phyloP scores from a whole-genome alignment of 345 rosid species.

The Toxicodendron radicans region DNA sequence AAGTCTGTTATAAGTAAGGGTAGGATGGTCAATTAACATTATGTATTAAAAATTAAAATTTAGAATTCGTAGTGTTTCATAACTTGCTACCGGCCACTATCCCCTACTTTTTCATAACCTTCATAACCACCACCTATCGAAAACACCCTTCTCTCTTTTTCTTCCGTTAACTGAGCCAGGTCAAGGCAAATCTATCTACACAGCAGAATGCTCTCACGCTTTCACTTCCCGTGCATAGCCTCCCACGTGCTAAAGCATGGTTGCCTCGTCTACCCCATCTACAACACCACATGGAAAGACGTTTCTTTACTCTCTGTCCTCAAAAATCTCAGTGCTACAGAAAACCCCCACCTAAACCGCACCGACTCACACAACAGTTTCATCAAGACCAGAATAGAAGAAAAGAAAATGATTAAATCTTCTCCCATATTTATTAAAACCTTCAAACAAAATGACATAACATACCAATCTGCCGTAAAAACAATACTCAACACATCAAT shows the following conservation, averaged over 20 bases:
- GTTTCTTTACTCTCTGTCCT: conserved; percentile 56
- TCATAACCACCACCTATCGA: no score
- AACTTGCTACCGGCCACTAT: no score
- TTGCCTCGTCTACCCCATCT: conserved; percentile 71
- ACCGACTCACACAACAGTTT: conserved; percentile 7
- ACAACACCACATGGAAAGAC: conserved; percentile 70
- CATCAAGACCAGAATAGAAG: conserved; percentile 30
- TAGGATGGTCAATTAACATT: no score
- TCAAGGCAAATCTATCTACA: conserved; percentile 78
- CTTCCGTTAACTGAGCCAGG: no score
- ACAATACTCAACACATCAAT: no score
- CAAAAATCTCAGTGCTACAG: conserved; percentile 13
- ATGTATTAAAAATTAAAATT: no score
- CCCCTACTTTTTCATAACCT: no score
- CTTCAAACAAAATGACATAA: background rate
- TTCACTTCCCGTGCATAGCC: conserved; percentile 82
- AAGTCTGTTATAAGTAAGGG: no score
- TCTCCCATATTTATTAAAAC: conserved; percentile 33
- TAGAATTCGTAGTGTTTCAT: no score
- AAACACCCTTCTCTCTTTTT: no score
- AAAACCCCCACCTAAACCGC: conserved; percentile 17
- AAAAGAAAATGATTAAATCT: conserved; percentile 34
- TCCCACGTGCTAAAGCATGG: conserved; percentile 55
- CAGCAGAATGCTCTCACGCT: conserved; percentile 85
- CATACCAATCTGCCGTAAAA: no score